Percentiles rank a stretch among this genome's conserved stretches.
phyloP scores from a whole-genome alignment of 192 early-diverging fungal species.

The Coemansia sp. region DNA sequence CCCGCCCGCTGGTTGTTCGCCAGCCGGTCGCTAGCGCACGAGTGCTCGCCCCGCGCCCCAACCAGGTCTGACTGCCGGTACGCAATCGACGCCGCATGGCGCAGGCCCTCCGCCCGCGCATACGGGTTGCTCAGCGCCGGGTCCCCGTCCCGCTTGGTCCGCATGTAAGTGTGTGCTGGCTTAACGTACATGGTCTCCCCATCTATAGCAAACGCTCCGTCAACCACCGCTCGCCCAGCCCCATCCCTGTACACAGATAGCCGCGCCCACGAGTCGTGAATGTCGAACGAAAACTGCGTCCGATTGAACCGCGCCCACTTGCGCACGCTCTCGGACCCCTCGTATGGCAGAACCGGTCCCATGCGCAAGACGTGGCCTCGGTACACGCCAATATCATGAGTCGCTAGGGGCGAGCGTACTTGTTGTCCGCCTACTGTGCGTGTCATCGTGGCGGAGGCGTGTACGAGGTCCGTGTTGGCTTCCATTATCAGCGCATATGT shows the following conservation, averaged over 20 bases:
- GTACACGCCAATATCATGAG: slow-evolving; percentile 60
- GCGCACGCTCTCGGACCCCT: slow-evolving; percentile 27
- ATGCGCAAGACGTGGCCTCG: slow-evolving; percentile 55
- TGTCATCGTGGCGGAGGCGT: slow-evolving; percentile 60
- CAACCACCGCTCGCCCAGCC: slow-evolving; percentile 51
- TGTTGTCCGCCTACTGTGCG: slow-evolving; percentile 10
- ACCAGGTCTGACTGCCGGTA: slow-evolving; percentile 67
- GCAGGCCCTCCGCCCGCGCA: slow-evolving; percentile 24
- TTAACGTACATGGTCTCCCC: slow-evolving; percentile 64
- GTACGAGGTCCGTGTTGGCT: slow-evolving; percentile 70
- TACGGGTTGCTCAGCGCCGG: slow-evolving; percentile 37
- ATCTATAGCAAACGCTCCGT: slow-evolving; percentile 60
- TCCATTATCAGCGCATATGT: slow-evolving; percentile 67
- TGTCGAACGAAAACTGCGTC: slow-evolving; percentile 44
- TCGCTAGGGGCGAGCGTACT: slow-evolving; percentile 16
- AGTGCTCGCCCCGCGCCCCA: slow-evolving; percentile 6
- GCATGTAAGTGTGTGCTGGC: slow-evolving; percentile 56
- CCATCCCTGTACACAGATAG: slow-evolving; percentile 51
- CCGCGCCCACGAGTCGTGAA: slow-evolving; percentile 55
- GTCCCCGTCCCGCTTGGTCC: slow-evolving; percentile 60
- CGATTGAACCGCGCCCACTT: slow-evolving; percentile 37
- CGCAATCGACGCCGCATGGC: slow-evolving; percentile 55
- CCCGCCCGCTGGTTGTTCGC: slow-evolving; percentile 12
- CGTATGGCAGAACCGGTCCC: slow-evolving; percentile 24
- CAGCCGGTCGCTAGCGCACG: slow-evolving; percentile 35